Conservation (phyloP, 2,329 filamentous ascomycete genomes). For the Pyricularia pennisetigena region DNA sequence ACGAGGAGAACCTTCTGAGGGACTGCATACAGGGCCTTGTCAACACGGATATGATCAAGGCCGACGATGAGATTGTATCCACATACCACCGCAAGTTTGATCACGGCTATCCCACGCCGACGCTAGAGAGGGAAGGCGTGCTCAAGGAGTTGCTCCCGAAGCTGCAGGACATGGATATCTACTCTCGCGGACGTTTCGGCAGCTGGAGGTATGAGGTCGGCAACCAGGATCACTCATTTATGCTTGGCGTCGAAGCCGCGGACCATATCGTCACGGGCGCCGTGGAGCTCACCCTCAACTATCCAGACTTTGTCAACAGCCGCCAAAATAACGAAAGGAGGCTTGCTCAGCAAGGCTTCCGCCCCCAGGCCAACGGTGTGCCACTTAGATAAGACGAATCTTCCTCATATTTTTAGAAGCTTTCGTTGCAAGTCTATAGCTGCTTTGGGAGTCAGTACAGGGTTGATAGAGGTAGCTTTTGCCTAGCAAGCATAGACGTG, state of each 20-base stretch:
- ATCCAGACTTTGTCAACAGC: conserved; percentile 89
- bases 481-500: neutral
- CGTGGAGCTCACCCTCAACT: conserved; percentile 88
- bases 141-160: conserved; percentile 88
- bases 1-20: conserved; percentile 72
- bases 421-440: neutral
- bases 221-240: conserved; percentile 97
- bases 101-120: conserved; percentile 94
- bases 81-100: conserved; percentile 98
- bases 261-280: conserved; percentile 85
- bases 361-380: neutral
- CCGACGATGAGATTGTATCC: conserved; percentile 89
- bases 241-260: conserved; percentile 89
- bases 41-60: conserved; percentile 94
- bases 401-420: neutral
- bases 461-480: neutral
- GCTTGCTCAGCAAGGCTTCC: conserved; percentile 31
- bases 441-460: neutral
- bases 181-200: conserved; percentile 92
- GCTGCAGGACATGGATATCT: conserved; percentile 84
- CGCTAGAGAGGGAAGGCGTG: conserved; percentile 89
- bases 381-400: neutral
- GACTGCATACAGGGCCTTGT: conserved; percentile 94
- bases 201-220: conserved; percentile 94
- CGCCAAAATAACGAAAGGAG: conserved; percentile 59